phyloP scores from a whole-genome alignment of 495 filamentous ascomycete genomes.

The Gamarada debralockiae region DNA sequence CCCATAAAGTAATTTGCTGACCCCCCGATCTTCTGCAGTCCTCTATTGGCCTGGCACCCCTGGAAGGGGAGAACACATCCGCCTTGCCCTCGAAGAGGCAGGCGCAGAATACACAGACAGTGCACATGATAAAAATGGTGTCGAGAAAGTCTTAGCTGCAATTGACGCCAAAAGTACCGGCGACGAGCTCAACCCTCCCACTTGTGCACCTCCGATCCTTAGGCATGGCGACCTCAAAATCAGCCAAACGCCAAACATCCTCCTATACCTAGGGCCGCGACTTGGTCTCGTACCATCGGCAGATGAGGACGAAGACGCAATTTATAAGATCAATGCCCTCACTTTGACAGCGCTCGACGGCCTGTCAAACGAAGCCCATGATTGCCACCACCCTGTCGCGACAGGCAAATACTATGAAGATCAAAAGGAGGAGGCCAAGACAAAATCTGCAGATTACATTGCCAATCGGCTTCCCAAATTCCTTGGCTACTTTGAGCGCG shows the following conservation, averaged over 20 bases:
- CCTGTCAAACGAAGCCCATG: constrained; percentile 60
- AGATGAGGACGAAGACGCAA: constrained; percentile 37
- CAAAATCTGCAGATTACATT: constrained; percentile 47
- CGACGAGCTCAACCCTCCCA: constrained; percentile 49
- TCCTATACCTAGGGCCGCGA: constrained; percentile 53
- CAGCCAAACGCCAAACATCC: constrained; percentile 61
- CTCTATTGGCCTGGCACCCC: constrained; percentile 63
- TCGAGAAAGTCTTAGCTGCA: constrained; percentile 21
- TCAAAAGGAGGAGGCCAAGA: constrained; percentile 56
- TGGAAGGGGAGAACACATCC: constrained; percentile 62
- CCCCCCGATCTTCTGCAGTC: too few relatives aligned
- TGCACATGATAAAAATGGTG: constrained; percentile 35
- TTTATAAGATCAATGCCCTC: constrained; percentile 50
- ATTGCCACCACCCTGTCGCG: constrained; percentile 63
- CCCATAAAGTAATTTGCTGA: too few relatives aligned
- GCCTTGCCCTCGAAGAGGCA: constrained; percentile 60
- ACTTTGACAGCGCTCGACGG: constrained; percentile 64
- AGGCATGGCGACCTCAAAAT: constrained; percentile 54
- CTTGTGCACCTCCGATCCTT: constrained; percentile 58
- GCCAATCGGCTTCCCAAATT: constrained; percentile 61
- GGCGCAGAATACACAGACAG: constrained; percentile 57
- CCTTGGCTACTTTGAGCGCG: constrained; percentile 59
- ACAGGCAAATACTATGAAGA: constrained; percentile 58
- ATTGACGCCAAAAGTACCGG: constrained; percentile 33
- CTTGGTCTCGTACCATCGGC: constrained; percentile 45